phyloP scores from a whole-genome alignment of 345 rosid genomes.

The Psidium guajava region DNA sequence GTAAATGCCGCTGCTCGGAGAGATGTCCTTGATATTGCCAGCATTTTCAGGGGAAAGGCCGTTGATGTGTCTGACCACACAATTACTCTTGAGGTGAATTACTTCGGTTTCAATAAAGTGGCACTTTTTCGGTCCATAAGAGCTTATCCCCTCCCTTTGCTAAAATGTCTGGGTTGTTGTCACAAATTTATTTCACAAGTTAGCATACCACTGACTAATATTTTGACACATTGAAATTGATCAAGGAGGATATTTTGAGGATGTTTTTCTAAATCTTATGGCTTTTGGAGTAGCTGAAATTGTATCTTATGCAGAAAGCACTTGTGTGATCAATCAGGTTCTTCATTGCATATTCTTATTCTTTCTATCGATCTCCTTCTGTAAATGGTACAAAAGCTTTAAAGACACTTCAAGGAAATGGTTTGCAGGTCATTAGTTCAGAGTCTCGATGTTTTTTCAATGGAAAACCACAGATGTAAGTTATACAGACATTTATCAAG shows the following conservation, averaged over 20 bases:
- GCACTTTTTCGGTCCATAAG: not conserved
- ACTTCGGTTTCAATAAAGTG: not conserved
- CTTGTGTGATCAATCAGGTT: not conserved
- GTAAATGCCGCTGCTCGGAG: constrained; percentile 13
- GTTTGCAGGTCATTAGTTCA: not conserved
- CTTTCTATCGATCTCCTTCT: not conserved
- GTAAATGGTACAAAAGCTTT: not conserved
- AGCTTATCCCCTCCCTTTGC: not conserved
- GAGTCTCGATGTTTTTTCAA: not conserved
- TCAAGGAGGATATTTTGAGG: not conserved
- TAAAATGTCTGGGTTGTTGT: not conserved
- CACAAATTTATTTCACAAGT: not conserved
- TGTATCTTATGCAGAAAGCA: not conserved
- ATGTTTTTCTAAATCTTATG: not conserved
- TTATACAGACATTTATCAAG: not conserved
- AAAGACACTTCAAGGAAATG: not conserved
- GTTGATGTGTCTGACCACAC: constrained; percentile 17
- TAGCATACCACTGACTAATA: not conserved
- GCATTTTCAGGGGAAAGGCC: constrained; percentile 16
- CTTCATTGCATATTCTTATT: not conserved
- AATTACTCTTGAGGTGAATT: constrained; percentile 14
- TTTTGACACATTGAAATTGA: not conserved
- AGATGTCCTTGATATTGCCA: constrained; percentile 17
- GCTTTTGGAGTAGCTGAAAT: not conserved
- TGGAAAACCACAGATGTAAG: not conserved